Evolutionary conservation across 1,284 basidiomycete species (phyloP).

Genomic region (Heliocybe sulcata): DNA sequence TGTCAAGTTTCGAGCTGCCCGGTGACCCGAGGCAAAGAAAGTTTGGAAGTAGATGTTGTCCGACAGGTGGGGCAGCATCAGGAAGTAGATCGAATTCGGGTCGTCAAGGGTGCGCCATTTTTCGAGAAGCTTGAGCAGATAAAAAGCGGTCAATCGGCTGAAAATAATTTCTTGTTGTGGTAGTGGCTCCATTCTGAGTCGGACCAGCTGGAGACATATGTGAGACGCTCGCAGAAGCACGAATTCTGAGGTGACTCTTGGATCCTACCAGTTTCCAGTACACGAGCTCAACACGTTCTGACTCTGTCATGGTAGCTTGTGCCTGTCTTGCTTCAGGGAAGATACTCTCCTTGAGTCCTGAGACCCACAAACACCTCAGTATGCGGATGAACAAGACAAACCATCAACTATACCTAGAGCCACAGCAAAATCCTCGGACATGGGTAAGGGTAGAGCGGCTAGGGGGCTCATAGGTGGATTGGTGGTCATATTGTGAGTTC

Average conservation of each 20-base stretch:
- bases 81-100: background rate
- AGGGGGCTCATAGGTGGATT: background rate
- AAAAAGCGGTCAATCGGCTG: background rate
- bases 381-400: too few species aligned
- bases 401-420: background rate
- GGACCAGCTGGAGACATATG: background rate
- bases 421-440: conserved; percentile 1
- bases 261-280: background rate
- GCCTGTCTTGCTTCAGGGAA: background rate
- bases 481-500: too few species aligned
- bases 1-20: background rate
- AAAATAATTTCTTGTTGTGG: conserved; percentile 1
- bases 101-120: background rate
- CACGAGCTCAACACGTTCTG: background rate
- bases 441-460: background rate
- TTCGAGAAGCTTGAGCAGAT: background rate
- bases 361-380: too few species aligned
- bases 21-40: background rate
- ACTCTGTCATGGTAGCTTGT: background rate
- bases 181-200: background rate
- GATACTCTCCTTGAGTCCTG: background rate
- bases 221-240: background rate
- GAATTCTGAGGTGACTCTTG: background rate
- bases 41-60: conserved; percentile 1
- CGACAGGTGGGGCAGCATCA: background rate